Conservation (phyloP, 768 basidiomycete species). For the Tulasnella sp. region DNA sequence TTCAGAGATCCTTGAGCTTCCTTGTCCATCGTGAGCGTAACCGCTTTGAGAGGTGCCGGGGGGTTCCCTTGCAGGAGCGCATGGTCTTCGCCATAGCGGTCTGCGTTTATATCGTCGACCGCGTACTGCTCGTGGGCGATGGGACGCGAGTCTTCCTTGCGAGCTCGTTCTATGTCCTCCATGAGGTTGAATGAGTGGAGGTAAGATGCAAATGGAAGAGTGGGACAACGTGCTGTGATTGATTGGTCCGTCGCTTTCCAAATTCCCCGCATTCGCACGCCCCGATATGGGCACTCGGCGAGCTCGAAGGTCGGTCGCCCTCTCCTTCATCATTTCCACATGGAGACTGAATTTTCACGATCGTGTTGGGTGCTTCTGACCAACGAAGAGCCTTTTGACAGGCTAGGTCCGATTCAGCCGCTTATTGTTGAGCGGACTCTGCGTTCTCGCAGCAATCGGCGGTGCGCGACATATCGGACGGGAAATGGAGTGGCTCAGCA, state of each 20-base stretch:
- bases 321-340: too few relatives aligned
- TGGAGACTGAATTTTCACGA: too few relatives aligned
- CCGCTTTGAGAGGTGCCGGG: not conserved
- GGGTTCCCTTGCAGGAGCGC: not conserved
- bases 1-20: not conserved
- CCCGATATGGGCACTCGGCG: not conserved
- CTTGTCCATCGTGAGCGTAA: not conserved
- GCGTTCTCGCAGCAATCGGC: too few relatives aligned
- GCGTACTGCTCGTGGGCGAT: constrained; percentile 9
- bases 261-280: not conserved
- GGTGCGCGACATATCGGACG: too few relatives aligned
- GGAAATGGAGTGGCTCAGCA: too few relatives aligned
- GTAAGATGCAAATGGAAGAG: not conserved
- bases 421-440: too few relatives aligned
- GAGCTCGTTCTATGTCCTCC: not conserved
- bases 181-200: not conserved
- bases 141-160: not conserved
- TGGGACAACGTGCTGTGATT: not conserved
- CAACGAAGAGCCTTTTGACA: too few relatives aligned
- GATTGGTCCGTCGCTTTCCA: not conserved
- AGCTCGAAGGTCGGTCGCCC: not conserved
- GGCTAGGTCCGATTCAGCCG: too few relatives aligned
- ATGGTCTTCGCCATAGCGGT: not conserved
- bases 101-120: not conserved
- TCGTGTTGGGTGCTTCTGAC: too few relatives aligned